Base-by-base conservation (phyloP, 2,329 filamentous ascomycete genomes). In the Sphaerulina populicola region DNA sequence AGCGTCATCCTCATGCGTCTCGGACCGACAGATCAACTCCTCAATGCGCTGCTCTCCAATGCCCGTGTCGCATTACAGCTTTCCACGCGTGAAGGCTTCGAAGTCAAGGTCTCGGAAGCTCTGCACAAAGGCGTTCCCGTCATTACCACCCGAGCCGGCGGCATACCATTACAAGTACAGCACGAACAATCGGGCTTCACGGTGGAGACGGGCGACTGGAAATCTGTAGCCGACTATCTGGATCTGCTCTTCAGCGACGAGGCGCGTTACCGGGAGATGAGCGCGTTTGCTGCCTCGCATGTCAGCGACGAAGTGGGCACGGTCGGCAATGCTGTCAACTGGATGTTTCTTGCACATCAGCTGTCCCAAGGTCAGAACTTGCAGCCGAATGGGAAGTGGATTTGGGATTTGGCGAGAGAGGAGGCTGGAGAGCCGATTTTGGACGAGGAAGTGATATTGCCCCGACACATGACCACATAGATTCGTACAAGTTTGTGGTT, bases 51-150 rank as follows among this genome's bases (percentile, higher is more conserved):
- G 38, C 77, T 93, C 55, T 81, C 82, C 35, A 83, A 84, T 44
- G 82, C 85, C 0, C 79, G 83, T 51, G 79, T 89, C 6, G 83
- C 83, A 0, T 76, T 93, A 6, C 87, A 93, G 67, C 79, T 93
- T 5, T 90, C 85, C 2, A 89, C 83, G 0, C 79, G 85, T 33
- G 87, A 93, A 65, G 86, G 87, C 0, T 93, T 93, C 60, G 87
- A 93, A 68, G 83, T 93, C 60, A 93, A 93, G 69, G 86, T 93
- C 4, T 88, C 84, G 0, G 88, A 93, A 68, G 86, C 85, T 1
- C 74, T 91, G 18, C 86, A 90, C 64, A 87, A 88, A 40, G 86
- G 86, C 11, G 80, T 84, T 2, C 87, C 87, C 1, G 78, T 89
- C 61, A 88, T 93, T 56, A 85, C 83, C 2, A 87, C 84, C 1